Evolutionary conservation across 2,329 filamentous ascomycete species (phyloP).

Genomic region (Arthroderma sp.): DNA sequence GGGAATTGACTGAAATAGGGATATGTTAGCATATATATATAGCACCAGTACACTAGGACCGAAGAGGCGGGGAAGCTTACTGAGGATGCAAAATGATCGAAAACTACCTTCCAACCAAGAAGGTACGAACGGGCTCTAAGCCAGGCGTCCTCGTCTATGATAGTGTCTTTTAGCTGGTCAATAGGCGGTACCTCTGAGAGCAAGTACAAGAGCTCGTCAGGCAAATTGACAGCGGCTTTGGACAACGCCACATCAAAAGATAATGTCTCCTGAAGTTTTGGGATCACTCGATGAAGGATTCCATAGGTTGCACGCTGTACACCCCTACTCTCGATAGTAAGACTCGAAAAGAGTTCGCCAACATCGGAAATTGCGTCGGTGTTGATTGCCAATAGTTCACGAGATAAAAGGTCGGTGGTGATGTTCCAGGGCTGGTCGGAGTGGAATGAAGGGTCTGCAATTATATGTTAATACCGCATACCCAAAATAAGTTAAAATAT

Average conservation of each 20-base stretch:
- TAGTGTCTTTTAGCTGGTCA: slow-evolving; percentile 52
- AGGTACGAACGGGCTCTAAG: slow-evolving; percentile 64
- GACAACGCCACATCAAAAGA: slow-evolving; percentile 59
- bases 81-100: slow-evolving; percentile 67
- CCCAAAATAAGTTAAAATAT: not conserved
- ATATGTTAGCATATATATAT: not conserved
- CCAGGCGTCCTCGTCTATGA: slow-evolving; percentile 55
- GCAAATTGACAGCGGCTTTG: slow-evolving; percentile 51
- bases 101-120: slow-evolving; percentile 78
- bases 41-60: not conserved
- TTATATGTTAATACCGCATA: slow-evolving; percentile 7
- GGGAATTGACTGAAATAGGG: slow-evolving; percentile 50
- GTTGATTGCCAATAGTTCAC: slow-evolving; percentile 55
- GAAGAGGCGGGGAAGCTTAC: slow-evolving; percentile 25
- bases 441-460: slow-evolving; percentile 37
- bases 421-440: slow-evolving; percentile 58
- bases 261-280: slow-evolving; percentile 63
- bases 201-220: slow-evolving; percentile 72
- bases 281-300: slow-evolving; percentile 68
- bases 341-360: slow-evolving; percentile 58
- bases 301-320: slow-evolving; percentile 73
- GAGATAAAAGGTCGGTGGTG: slow-evolving; percentile 60
- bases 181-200: slow-evolving; percentile 66
- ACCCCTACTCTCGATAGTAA: slow-evolving; percentile 61
- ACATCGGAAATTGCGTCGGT: slow-evolving; percentile 51